Evolutionary conservation across 1,284 basidiomycete species (phyloP).

Genomic region (Gomphus bonarii): DNA sequence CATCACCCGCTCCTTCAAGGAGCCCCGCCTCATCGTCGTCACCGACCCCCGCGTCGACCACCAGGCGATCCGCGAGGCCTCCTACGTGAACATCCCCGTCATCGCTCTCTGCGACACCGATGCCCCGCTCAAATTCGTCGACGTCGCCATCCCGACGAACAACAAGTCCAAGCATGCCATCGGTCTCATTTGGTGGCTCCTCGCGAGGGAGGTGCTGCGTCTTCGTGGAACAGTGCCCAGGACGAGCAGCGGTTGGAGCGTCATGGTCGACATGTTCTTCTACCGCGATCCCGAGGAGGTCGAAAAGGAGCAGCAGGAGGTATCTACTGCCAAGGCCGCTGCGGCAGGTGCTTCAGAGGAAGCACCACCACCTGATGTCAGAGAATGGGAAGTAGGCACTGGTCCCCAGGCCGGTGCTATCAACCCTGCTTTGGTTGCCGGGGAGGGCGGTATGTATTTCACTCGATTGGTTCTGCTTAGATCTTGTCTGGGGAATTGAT

Average conservation of each 20-base stretch:
- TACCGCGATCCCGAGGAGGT: constrained; percentile 99
- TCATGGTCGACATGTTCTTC: constrained; percentile 99
- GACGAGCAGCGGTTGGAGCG: constrained; percentile 86
- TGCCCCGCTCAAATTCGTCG: constrained; percentile 93
- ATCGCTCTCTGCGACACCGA: constrained; percentile 99
- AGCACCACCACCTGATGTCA: constrained; percentile 37
- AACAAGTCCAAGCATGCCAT: constrained; percentile 98
- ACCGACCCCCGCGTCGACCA: constrained; percentile 99
- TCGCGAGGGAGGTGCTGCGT: constrained; percentile 95
- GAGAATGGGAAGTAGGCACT: constrained; percentile 74
- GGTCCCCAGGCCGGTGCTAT: constrained; percentile 59
- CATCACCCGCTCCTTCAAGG: constrained; percentile 99
- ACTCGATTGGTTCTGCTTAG: constrained; percentile 18
- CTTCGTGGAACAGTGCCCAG: constrained; percentile 89
- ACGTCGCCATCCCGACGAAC: constrained; percentile 98
- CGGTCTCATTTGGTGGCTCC: constrained; percentile 98
- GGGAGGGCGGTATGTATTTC: constrained; percentile 46
- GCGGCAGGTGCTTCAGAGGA: constrained; percentile 37
- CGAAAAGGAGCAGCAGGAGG: constrained; percentile 92
- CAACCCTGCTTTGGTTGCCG: constrained; percentile 67
- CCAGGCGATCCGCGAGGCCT: constrained; percentile 99
- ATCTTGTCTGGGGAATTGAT: constrained; percentile 5
- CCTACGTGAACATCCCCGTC: constrained; percentile 99
- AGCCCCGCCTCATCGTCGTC: constrained; percentile 95
- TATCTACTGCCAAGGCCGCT: constrained; percentile 72